These are phyloP conservation scores for Podila horticola DNA, from an alignment of 192 early-diverging fungal genomes.

Conservation along the genomic window DNA sequence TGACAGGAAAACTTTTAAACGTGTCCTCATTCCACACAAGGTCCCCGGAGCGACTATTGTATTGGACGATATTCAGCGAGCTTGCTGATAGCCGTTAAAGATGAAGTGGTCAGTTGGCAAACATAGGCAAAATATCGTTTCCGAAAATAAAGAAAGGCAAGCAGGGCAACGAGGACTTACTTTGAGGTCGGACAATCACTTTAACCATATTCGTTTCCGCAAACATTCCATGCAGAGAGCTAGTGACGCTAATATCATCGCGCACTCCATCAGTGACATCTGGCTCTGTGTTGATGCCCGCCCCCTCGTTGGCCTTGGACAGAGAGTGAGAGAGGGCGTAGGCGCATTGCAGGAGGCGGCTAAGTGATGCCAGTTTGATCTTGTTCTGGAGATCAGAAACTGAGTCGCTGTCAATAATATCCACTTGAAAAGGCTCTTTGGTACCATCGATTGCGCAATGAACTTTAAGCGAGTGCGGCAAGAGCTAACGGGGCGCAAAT, in stretches of 20 bases:
- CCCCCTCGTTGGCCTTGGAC: no score
- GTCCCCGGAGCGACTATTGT: conserved; percentile 28
- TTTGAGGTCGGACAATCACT: conserved; percentile 30
- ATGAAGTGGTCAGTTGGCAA: conserved; percentile 9
- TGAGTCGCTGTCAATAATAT: conserved; percentile 15
- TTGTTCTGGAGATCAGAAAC: conserved; percentile 6
- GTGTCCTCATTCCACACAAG: conserved; percentile 38
- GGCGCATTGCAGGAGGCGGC: no score
- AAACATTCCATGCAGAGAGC: conserved; percentile 29
- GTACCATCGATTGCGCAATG: conserved; percentile 19
- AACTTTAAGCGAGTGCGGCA: conserved; percentile 16
- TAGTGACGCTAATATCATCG: conserved; percentile 16
- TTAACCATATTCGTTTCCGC: conserved; percentile 27
- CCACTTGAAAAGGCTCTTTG: conserved; percentile 14
- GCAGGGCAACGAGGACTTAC: conserved; percentile 9
- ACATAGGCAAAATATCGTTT: conserved; percentile 4
- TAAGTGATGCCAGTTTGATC: not conserved
- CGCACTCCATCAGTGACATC: conserved; percentile 17
- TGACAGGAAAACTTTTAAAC: conserved; percentile 28
- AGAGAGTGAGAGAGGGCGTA: no score
- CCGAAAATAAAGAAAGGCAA: conserved; percentile 1
- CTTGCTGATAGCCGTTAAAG: conserved; percentile 12
- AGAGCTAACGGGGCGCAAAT: conserved; percentile 5
- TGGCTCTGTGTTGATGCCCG: conserved; percentile 31
- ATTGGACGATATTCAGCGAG: conserved; percentile 24